phyloP scores from a whole-genome alignment of 495 filamentous ascomycete genomes.

The Polyplosphaeria fusca region DNA sequence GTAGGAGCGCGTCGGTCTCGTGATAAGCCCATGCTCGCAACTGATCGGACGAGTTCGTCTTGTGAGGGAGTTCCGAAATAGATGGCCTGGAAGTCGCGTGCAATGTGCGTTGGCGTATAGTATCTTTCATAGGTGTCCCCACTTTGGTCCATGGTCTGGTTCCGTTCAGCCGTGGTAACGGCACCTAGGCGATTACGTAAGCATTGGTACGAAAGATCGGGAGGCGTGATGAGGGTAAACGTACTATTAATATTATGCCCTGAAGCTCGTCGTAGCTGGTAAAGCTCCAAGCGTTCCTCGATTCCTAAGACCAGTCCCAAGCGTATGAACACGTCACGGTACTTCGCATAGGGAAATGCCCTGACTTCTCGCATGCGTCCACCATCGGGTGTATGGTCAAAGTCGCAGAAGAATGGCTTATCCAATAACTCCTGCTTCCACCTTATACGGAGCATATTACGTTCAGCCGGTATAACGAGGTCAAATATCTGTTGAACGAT shows the following conservation, averaged over 20 bases:
- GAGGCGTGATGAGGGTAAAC: not conserved
- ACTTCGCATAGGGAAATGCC: conserved; percentile 22
- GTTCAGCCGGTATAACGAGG: conserved; percentile 14
- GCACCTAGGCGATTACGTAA: conserved; percentile 11
- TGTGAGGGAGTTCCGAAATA: conserved; percentile 22
- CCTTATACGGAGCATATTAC: conserved; percentile 10
- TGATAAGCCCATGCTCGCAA: conserved; percentile 17
- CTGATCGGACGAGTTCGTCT: conserved; percentile 20
- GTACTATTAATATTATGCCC: conserved; percentile 28
- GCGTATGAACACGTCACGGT: conserved; percentile 15
- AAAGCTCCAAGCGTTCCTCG: conserved; percentile 15
- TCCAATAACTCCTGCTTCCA: conserved; percentile 23
- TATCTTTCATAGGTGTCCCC: conserved; percentile 18
- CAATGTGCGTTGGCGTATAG: conserved; percentile 22
- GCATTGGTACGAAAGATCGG: not conserved
- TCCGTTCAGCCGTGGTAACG: conserved; percentile 5
- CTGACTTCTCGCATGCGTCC: conserved; percentile 12
- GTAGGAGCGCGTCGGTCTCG: conserved; percentile 17
- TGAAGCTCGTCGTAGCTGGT: conserved; percentile 23
- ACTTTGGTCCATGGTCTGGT: conserved; percentile 22
- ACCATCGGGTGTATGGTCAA: conserved; percentile 10
- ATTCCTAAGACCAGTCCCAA: conserved; percentile 13
- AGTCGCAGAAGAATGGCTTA: conserved; percentile 17
- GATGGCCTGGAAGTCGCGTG: conserved; percentile 19
- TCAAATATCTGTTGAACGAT: conserved; percentile 22